A percentile compares a stretch with the other conserved stretches of the same genome.
Evolutionary conservation across 495 filamentous ascomycete species (phyloP).

Genomic region (Acidiella bohemica): DNA sequence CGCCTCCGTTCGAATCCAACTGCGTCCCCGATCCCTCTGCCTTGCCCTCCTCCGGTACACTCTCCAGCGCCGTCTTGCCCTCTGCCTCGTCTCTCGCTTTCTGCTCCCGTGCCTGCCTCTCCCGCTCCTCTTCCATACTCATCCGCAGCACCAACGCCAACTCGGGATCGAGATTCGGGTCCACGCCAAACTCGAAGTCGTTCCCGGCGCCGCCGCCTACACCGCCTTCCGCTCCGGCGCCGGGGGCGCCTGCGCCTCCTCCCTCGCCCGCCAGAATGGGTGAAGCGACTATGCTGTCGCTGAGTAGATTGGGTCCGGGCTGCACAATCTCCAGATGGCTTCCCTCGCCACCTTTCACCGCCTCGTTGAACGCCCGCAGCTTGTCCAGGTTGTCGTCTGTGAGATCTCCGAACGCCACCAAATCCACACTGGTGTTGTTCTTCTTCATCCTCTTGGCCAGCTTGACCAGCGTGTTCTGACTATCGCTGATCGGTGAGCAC

Average conservation of each 20-base stretch:
- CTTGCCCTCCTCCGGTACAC: constrained; percentile 71
- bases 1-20: constrained; percentile 45
- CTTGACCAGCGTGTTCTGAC: constrained; percentile 74
- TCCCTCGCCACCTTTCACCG: constrained; percentile 77
- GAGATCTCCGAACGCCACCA: constrained; percentile 86
- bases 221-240: constrained; percentile 41
- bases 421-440: constrained; percentile 77
- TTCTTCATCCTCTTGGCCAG: constrained; percentile 99
- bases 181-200: constrained; percentile 59
- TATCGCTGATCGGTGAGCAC: constrained; percentile 79
- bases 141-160: constrained; percentile 89
- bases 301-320: constrained; percentile 79
- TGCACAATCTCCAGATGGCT: constrained; percentile 83
- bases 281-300: constrained; percentile 81
- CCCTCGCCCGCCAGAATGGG: constrained; percentile 77
- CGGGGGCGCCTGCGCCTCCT: constrained; percentile 33
- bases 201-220: constrained; percentile 36
- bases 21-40: constrained; percentile 42
- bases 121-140: constrained; percentile 97
- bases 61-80: constrained; percentile 53
- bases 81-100: constrained; percentile 63
- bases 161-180: constrained; percentile 76
- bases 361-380: constrained; percentile 81
- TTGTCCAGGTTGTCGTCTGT: constrained; percentile 84
- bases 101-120: constrained; percentile 71